Evolutionary conservation across 129 eudicot species (phyloP).

Genomic region (Daucus carota): DH1_v3.0 NC_030384.2:35197501-35198000

Average conservation of each 20-base stretch:
- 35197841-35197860: neutral
- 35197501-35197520: neutral
- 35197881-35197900: neutral
- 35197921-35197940: neutral
- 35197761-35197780: neutral
- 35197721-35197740: neutral
- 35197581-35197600: neutral
- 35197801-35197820: neutral
- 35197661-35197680: neutral
- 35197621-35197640: no score
- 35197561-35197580: no score
- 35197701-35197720: neutral
- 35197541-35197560: no score
- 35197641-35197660: no score
- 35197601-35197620: no score
- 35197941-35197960: neutral
- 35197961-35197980: neutral
- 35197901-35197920: neutral
- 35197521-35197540: no score
- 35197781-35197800: neutral
- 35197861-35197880: neutral
- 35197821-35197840: neutral
- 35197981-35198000: conserved; percentile 2
- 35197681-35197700: neutral
- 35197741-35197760: neutral